Evolutionary conservation across 2,329 filamentous ascomycete genomes (phyloP), one percentile per base, ranked within the genome.

Genomic region (Cytospora mali): DNA sequence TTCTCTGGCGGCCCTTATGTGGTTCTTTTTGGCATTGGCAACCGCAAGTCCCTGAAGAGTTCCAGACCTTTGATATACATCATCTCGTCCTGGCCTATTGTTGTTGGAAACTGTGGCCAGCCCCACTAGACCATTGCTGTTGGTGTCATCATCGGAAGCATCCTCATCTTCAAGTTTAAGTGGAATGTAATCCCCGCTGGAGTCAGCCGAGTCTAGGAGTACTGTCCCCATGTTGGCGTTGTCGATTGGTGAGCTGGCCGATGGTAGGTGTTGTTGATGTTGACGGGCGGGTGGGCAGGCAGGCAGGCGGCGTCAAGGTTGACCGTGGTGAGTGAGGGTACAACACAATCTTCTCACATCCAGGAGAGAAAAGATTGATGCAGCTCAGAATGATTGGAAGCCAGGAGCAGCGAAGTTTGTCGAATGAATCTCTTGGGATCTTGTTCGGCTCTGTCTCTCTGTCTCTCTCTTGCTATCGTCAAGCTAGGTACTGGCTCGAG

Each of bases 401-500:
- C 70, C 73, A 71, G 74, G 73, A 76, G 74, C 71, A 73, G 74
- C 72, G 73, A 67, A 67, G 65, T 66, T 73, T 74, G 72, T 72
- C 73, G 73, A 73, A 73, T 73, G 35, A 60, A 68, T 71, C 66
- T 70, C 67, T 71, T 72, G 68, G 51, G 57, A 61, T 65, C 63
- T 72, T 70, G 68, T 65, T 73, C 64, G 62, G 67, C 60, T 65
- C 64, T 66, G 55, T 65, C 33, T 64, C 53, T 66, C 68, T 73
- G 68, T 72, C 69, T 73, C 69, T 70, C 68, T 80, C 86, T 85
- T 88, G 86, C 88, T 89, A 90, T 84, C 85, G 82, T 86, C 82
- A 85, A 86, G 85, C 86, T 89, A 88, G 83, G 82, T 85, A 83
- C 82, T 84, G 78, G 76, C 77, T 79, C 74, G 76, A 79, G 80